These are phyloP conservation scores for Cadophora sp. DNA, from an alignment of 2,329 filamentous ascomycete species.

Conservation along the genomic window DNA sequence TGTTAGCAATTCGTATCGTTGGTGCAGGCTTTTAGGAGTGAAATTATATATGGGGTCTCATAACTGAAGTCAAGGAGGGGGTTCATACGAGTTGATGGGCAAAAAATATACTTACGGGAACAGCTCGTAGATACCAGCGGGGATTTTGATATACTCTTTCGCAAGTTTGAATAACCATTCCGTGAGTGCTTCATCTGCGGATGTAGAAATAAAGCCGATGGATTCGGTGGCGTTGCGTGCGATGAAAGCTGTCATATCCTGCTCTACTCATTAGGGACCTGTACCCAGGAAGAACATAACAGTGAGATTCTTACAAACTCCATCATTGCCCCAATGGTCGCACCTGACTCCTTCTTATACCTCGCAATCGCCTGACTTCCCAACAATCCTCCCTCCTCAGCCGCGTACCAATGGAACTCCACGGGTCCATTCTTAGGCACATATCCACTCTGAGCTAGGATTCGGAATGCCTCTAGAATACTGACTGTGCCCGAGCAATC, in stretches of 20 bases:
- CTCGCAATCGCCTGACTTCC: constrained; percentile 63
- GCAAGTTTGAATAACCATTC: constrained; percentile 7
- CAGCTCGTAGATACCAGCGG: constrained; percentile 11
- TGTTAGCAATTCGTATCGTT: not conserved
- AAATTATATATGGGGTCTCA: too few relatives aligned
- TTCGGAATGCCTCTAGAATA: constrained; percentile 74
- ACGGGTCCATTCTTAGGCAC: constrained; percentile 51
- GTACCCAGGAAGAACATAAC: not conserved
- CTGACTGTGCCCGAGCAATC: constrained; percentile 76
- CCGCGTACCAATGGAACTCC: constrained; percentile 84
- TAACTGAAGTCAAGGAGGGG: too few relatives aligned
- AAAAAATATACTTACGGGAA: not conserved
- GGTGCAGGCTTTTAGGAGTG: too few relatives aligned
- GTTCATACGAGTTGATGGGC: too few relatives aligned
- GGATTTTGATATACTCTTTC: constrained; percentile 14
- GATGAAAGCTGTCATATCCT: constrained; percentile 22
- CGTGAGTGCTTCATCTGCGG: constrained; percentile 17
- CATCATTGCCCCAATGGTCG: constrained; percentile 21
- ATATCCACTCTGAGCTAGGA: constrained; percentile 58
- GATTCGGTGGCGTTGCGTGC: constrained; percentile 17
- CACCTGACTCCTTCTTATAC: constrained; percentile 23
- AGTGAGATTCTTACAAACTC: constrained; percentile 19
- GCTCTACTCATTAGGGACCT: not conserved
- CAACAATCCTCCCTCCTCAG: constrained; percentile 74
- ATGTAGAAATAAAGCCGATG: constrained; percentile 13